Evolutionary conservation across 306 rosid genomes (phyloP), one percentile per base, ranked within the genome.

Genomic region (Macrotyloma uniflorum): DNA sequence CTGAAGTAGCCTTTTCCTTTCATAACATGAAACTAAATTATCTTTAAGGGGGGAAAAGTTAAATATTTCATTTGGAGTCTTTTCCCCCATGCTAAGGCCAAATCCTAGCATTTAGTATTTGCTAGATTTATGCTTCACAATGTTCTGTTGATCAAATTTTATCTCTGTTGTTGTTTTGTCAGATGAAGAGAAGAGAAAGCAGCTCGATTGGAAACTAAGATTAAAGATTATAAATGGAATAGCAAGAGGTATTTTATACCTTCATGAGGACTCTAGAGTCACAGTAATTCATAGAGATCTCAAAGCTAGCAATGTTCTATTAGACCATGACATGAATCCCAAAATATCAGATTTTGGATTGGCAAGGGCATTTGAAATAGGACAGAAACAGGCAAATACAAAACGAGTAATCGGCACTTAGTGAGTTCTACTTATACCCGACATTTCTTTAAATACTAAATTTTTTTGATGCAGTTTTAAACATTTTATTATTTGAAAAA

Each of bases 391-490:
- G 22, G 42, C 9, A 28, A 61, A 30, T 1, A 61, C 67, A 61
- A 61, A 30, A 6, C 66, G 66, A 28, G 66, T 59, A 14, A 59
- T 59, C 20, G 66, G 66, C 5, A 59, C 66, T 6, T 28, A 59
- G 90, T 88, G 54, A 70, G 90, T 20, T 6, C 4, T 5, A 58
- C 18, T 40, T 11, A 1, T 5, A 14, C 38, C 14, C 0, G 9
- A 20, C 32, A 28, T 14, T 45, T 33, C 4, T 9, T 45, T 45
- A 16, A 18, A 33, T 5, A 47, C 12, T 19, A 2, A 4, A 23
- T 42, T 43, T 43, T 40, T 11, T 14, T 2, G 18, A 47, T 11
- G 30, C 9, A 35, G 5, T 36, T 36, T 33, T 19, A 4, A 64
- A 19, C 28, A n/a, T 8, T 16, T n/a, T 8, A 28, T 1, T 8